Conservation (phyloP, 805 yeast species). For the Metschnikowia cerradonensis region DNA sequence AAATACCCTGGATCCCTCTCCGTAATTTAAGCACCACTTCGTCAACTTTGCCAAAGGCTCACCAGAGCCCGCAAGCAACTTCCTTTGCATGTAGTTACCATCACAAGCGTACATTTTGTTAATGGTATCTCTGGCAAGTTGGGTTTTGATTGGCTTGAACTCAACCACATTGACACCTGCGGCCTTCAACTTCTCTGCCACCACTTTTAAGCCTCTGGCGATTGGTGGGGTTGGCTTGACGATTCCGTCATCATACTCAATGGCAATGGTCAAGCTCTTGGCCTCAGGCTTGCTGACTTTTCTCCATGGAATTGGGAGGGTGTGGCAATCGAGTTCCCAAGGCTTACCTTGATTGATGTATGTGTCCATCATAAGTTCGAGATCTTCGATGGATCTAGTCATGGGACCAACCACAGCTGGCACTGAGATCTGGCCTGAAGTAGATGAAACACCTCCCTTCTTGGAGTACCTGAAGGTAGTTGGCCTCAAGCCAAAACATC, state of each 20-base stretch:
- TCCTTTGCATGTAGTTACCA: slow-evolving; percentile 58
- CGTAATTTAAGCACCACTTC: slow-evolving; percentile 55
- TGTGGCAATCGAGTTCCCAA: slow-evolving; percentile 50
- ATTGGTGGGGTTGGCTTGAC: slow-evolving; percentile 69
- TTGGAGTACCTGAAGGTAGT: slow-evolving; percentile 47
- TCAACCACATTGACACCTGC: slow-evolving; percentile 58
- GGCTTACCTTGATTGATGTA: slow-evolving; percentile 63
- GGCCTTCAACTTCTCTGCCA: slow-evolving; percentile 49
- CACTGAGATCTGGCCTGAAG: slow-evolving; percentile 63
- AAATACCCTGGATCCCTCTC: slow-evolving; percentile 50
- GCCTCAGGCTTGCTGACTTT: slow-evolving; percentile 39
- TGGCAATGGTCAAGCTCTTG: slow-evolving; percentile 51
- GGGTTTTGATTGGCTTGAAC: slow-evolving; percentile 55
- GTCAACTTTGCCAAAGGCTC: slow-evolving; percentile 67
- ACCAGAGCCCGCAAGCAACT: slow-evolving; percentile 53
- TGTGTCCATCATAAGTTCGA: slow-evolving; percentile 62
- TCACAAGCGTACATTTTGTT: slow-evolving; percentile 57
- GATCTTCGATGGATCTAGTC: slow-evolving; percentile 59
- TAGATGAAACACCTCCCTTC: slow-evolving; percentile 48
- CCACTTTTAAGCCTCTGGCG: slow-evolving; percentile 46
- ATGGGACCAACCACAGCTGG: slow-evolving; percentile 67
- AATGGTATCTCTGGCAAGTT: slow-evolving; percentile 58
- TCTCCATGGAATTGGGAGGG: slow-evolving; percentile 53
- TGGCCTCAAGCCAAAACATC: slow-evolving; percentile 61
- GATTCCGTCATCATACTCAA: slow-evolving; percentile 59